Evolutionary conservation across 2,329 filamentous ascomycete species (phyloP).

Genomic region (Parafenestella ontariensis): DNA sequence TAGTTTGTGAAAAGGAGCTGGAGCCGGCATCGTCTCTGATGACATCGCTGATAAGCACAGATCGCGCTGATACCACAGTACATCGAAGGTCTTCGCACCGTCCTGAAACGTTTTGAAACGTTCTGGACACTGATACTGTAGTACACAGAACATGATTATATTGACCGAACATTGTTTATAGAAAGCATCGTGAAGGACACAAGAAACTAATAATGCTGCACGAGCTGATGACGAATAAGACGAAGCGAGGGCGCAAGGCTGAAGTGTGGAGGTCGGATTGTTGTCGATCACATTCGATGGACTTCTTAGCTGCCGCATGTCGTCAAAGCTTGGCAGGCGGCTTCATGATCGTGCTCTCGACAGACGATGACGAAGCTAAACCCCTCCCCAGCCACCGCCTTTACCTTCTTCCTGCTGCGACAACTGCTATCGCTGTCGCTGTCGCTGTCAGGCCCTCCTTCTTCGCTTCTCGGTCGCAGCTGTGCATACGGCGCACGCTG

Average conservation of each 20-base stretch:
- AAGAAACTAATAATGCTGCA: neutral
- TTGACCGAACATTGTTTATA: no score
- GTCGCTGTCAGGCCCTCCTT: constrained; percentile 10
- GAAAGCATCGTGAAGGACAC: neutral
- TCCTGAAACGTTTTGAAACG: no score
- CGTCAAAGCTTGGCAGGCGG: constrained; percentile 13
- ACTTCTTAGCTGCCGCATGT: constrained; percentile 23
- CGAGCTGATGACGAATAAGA: neutral
- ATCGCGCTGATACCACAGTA: no score
- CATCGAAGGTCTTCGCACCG: no score
- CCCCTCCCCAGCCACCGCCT: constrained; percentile 27
- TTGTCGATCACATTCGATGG: constrained; percentile 35
- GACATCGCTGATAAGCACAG: no score
- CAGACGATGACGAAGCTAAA: constrained; percentile 16
- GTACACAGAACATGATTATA: no score
- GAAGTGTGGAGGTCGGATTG: constrained; percentile 15
- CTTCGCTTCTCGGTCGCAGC: constrained; percentile 9
- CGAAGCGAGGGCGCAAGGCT: constrained; percentile 14
- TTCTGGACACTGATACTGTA: no score
- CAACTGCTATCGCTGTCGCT: constrained; percentile 9
- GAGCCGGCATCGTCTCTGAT: no score
- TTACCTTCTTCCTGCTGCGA: constrained; percentile 18
- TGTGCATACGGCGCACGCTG: constrained; percentile 20
- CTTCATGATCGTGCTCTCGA: constrained; percentile 22
- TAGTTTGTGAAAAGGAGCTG: no score